Evolutionary conservation across 805 yeast genomes (phyloP), one percentile per base, ranked within the genome.

Genomic region (Priceomyces castillae): DNA sequence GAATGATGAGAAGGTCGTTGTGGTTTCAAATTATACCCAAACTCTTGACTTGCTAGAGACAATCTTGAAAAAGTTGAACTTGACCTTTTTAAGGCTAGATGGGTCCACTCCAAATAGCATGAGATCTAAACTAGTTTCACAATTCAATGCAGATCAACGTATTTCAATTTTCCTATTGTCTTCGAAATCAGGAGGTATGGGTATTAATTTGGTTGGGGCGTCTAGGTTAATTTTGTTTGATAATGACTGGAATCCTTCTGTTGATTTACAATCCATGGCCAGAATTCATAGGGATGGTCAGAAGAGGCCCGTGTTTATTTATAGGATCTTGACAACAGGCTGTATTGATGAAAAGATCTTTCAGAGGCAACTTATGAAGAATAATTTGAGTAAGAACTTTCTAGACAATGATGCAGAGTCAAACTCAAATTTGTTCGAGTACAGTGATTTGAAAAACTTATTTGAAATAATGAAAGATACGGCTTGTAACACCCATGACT

Each of bases 241-340:
- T 59, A 88, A 94, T 50, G 98, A 94, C 57, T 94, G 99, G 99
- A 94, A 94, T 50, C 99, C 99, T 0, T 80, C 97, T 0, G 75
- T 84, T 10, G 99, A 94, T 57, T 61, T 86, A 26, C 99, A 94
- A 61, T 96, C 97, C 0, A 87, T 92, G 95, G 96, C 97, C 1
- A 69, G 99, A 49, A 82, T 94, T 5, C 96, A 92, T 58, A 73
- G 99, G 54, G 97, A 92, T 61, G 99, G 99, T 0, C 99, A 94
- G 59, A 77, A 65, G 38, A 76, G 66, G 37, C 88, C 88, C 0
- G 94, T 90, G 9, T 84, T 69, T 57, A 82, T 92, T 23, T 94
- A 94, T 58, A 73, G 99, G 51, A 62, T 94, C 15, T 65, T 94
- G 34, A 85, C 96, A 0, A 81, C 95, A 0, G 99, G 98, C 0